Base-by-base conservation (phyloP, 2,329 filamentous ascomycete species). In the Parafenestella ontariensis region DNA sequence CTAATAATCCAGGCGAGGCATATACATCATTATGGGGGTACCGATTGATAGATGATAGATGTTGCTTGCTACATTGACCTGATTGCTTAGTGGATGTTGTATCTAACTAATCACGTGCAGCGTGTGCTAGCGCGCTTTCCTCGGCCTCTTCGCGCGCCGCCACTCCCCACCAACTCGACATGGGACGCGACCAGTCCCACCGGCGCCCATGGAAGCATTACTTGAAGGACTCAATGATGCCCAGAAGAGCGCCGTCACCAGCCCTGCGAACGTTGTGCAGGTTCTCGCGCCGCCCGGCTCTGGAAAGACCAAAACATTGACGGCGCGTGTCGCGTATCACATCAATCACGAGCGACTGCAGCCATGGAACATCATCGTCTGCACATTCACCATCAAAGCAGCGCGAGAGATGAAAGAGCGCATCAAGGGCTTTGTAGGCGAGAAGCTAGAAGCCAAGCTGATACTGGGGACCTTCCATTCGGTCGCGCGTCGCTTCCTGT, bases 301-400 rank as follows among this genome's bases (percentile, higher is more conserved):
- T 57, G 94, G 95, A 18, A 98, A 99, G 77, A 99, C 94, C 13
- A 96, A 97, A 76, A 98, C 95, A 0, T 82, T 99, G 49, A 96
- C 93, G 0, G 91, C 93, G 40, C 89, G 95, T 58, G 92, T 97
- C 53, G 93, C 93, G 65, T 96, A 94, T 82, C 86, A 97, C 26
- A 84, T 97, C 49, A 85, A 88, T 46, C 82, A 89, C 66, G 79
- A 86, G 64, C 86, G 88, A 37, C 85, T 91, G 65, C 84, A 86
- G 52, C 94, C 94, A 68, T 87, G 90, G 78, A 92, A 97, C 78
- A 87, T 98, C 67, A 88, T 99, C 55, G 94, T 97, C 55, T 95
- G 94, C 58, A 98, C 94, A 0, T 99, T 99, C 72, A 99, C 95
- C 1, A 92, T 96, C 74, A 98, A 98, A 75, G 93, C 95, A 1